Evolutionary conservation across 768 basidiomycete species (phyloP), one percentile per base, ranked within the genome.

Genomic region (Lenzites betulinus): DNA sequence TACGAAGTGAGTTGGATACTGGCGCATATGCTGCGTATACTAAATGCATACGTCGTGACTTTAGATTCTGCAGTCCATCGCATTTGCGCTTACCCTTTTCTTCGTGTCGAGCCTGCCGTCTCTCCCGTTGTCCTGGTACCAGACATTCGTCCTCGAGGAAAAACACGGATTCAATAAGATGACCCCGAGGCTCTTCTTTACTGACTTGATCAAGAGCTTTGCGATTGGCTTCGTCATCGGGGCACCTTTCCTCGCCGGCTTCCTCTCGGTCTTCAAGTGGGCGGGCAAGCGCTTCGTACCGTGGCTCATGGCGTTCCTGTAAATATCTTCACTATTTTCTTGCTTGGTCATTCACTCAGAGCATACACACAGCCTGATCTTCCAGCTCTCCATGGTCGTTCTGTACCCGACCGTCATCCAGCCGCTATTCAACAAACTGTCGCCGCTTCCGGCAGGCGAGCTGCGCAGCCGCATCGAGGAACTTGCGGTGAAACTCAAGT

Each of bases 101-200:
- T 71, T 90, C 58, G 54, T 86, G 41, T 88, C 89, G 2, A 81
- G 86, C 0, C 71, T 92, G 28, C 86, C 93, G 2, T 77, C 83
- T 8, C 77, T 95, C 12, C 94, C 96, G 20, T 77, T 93, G 42
- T 85, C 83, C 33, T 78, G 88, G 23, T 98, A 97, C 77, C 83
- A 86, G 61, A 97, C 93, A 3, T 99, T 99, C 70, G 90, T 95
- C 6, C 80, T 98, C 39, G 97, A 98, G 75, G 90, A 96, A 71
- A 90, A 88, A 64, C 93, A 97, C 64, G 95, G 95, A 0, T 98
- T 98, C 81, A 99, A 98, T 82, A 97, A 98, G 77, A 95, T 87
- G 6, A 92, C 94, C 0, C 83, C 85, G 1, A 67, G 67, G 16
- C 77, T 95, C 3, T 98, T 92, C 73, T 71, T 94, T 53, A 75